Evolutionary conservation across 2,329 filamentous ascomycete genomes (phyloP).

Genomic region (Trematosphaeria pertusa): DNA sequence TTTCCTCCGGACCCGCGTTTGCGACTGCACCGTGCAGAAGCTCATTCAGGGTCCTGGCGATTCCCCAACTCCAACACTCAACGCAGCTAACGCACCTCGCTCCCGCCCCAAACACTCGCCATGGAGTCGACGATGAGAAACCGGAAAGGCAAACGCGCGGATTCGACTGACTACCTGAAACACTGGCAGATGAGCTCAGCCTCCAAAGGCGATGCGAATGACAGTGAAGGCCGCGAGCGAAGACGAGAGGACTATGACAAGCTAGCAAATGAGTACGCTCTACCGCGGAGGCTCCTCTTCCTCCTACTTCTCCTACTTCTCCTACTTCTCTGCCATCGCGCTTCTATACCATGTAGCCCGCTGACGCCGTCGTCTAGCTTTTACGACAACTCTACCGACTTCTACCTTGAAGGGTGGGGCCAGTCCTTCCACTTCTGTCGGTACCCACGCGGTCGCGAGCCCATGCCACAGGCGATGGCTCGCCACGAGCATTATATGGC

Average conservation of each 20-base stretch:
- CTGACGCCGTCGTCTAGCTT: constrained; percentile 62
- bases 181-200: neutral
- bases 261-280: neutral
- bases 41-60: too few relatives aligned
- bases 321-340: too few relatives aligned
- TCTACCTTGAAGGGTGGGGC: constrained; percentile 94
- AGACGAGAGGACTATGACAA: neutral
- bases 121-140: neutral
- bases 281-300: neutral
- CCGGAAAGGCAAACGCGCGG: neutral
- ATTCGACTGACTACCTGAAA: constrained; percentile 1
- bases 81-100: too few relatives aligned
- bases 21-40: too few relatives aligned
- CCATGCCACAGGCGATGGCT: constrained; percentile 84
- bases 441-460: constrained; percentile 75
- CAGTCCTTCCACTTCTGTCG: constrained; percentile 95
- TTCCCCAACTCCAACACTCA: too few relatives aligned
- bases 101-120: too few relatives aligned
- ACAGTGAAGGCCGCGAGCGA: neutral
- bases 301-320: too few relatives aligned
- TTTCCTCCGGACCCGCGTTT: too few relatives aligned
- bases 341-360: neutral
- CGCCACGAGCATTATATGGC: constrained; percentile 96
- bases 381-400: constrained; percentile 90
- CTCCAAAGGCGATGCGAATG: neutral